Evolutionary conservation across 352 stramenopile species (phyloP).

Genomic region (Phytophthora nicotianae): DNA sequence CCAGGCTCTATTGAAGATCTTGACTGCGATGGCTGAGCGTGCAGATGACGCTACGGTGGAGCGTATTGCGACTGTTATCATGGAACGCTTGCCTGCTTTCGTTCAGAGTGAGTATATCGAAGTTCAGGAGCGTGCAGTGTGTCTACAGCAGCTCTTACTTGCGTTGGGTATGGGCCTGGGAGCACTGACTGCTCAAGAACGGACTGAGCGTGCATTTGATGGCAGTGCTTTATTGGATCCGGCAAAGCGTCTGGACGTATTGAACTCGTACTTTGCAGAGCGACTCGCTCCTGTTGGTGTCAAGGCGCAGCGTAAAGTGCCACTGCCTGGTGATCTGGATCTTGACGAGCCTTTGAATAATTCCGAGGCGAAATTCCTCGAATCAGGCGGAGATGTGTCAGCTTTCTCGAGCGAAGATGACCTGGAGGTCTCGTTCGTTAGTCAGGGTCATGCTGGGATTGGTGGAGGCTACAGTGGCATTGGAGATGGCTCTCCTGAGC

Average conservation of each 20-base stretch:
- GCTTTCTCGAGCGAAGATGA: conserved; percentile 75
- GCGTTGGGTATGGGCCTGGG: conserved; percentile 64
- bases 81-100: conserved; percentile 86
- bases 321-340: conserved; percentile 82
- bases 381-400: conserved; percentile 72
- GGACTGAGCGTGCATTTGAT: conserved; percentile 72
- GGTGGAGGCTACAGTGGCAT: conserved; percentile 43
- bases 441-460: conserved; percentile 43
- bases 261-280: conserved; percentile 84
- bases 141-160: conserved; percentile 75
- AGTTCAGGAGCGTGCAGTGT: conserved; percentile 95
- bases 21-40: conserved; percentile 76
- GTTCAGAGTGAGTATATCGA: conserved; percentile 93
- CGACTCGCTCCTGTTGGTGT: conserved; percentile 86
- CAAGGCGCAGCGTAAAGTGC: conserved; percentile 93
- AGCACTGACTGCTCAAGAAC: conserved; percentile 63
- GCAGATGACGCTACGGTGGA: conserved; percentile 84
- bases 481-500: conserved; percentile 47
- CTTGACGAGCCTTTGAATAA: conserved; percentile 63
- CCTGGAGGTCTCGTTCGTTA: conserved; percentile 82
- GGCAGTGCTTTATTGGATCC: conserved; percentile 50
- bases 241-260: conserved; percentile 52
- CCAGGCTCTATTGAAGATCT: conserved; percentile 92
- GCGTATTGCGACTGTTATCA: conserved; percentile 83
- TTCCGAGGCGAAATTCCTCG: conserved; percentile 71